Evolutionary conservation across 2,329 filamentous ascomycete species (phyloP).

Genomic region (Elsinoe ampelina): DNA sequence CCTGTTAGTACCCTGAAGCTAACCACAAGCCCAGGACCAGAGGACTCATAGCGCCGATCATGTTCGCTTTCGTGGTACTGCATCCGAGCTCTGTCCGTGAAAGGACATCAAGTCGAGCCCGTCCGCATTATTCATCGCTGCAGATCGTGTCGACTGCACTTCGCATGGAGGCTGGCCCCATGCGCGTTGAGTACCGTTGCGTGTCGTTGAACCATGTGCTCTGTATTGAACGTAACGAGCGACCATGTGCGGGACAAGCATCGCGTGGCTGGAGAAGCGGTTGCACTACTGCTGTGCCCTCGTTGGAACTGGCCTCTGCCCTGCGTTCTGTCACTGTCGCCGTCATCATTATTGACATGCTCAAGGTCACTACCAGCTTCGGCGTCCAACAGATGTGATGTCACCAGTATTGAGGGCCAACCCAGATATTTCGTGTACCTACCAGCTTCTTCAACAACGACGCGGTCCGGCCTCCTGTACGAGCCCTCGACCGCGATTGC

Average conservation of each 20-base stretch:
- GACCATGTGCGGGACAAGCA: constrained; percentile 6
- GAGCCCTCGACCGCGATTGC: background rate
- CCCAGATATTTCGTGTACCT: background rate
- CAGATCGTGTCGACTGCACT: background rate
- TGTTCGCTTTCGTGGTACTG: background rate
- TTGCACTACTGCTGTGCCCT: constrained; percentile 7
- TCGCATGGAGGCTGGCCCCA: background rate
- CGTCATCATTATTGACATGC: background rate
- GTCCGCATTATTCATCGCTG: background rate
- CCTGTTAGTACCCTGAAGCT: background rate
- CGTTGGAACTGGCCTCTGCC: constrained; percentile 2
- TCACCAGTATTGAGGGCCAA: background rate
- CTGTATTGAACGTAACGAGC: constrained; percentile 4
- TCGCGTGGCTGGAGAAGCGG: constrained; percentile 10
- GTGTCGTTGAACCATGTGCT: constrained; percentile 8
- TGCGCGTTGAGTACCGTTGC: background rate
- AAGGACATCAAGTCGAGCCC: constrained; percentile 7
- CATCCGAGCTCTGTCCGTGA: background rate
- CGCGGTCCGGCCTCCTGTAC: background rate
- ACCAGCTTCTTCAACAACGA: background rate
- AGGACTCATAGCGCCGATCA: background rate
- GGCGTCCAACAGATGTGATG: background rate
- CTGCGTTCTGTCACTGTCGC: constrained; percentile 10
- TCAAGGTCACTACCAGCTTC: no score
- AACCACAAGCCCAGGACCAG: background rate